Evolutionary conservation across 139 green algal species (phyloP).

Genomic region (Dunaliella primolecta): DNA sequence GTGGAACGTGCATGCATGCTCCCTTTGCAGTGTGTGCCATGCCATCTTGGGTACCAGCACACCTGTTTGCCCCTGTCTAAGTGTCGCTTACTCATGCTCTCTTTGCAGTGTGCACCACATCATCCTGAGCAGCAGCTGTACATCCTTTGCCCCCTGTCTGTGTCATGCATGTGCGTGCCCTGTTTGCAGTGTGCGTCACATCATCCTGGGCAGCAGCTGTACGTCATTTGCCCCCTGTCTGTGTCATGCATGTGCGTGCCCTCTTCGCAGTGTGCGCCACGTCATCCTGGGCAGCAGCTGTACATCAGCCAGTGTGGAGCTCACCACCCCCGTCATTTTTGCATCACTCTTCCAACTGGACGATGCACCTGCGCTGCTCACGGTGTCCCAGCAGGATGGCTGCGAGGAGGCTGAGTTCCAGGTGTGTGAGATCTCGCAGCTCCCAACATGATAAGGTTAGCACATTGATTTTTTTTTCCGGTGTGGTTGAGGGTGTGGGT

Average conservation of each 20-base stretch:
- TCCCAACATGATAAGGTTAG: too few relatives aligned
- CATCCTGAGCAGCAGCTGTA: slow-evolving; percentile 19
- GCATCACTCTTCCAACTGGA: slow-evolving; percentile 12
- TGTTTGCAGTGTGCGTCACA: slow-evolving; percentile 14
- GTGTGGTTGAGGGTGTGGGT: not conserved
- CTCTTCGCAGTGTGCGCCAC: not conserved
- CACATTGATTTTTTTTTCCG: too few relatives aligned
- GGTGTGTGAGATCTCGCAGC: too few relatives aligned
- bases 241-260: too few relatives aligned
- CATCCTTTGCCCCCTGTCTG: slow-evolving; percentile 20
- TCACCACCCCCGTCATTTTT: slow-evolving; percentile 14
- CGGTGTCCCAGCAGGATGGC: not conserved
- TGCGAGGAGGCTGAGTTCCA: not conserved
- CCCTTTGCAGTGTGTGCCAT: too few relatives aligned
- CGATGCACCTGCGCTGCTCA: slow-evolving; percentile 24
- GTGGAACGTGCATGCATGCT: too few relatives aligned
- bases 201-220: slow-evolving; percentile 21
- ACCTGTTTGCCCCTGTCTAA: too few relatives aligned
- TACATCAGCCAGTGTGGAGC: not conserved
- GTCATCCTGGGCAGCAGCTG: slow-evolving; percentile 23
- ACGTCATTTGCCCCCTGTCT: too few relatives aligned
- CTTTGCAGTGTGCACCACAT: slow-evolving; percentile 8
- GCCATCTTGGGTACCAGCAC: too few relatives aligned
- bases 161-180: slow-evolving; percentile 16
- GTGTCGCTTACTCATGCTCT: too few relatives aligned